Conservation (phyloP, 257 asterid species). For the Jacaranda mimosifolia region DNA sequence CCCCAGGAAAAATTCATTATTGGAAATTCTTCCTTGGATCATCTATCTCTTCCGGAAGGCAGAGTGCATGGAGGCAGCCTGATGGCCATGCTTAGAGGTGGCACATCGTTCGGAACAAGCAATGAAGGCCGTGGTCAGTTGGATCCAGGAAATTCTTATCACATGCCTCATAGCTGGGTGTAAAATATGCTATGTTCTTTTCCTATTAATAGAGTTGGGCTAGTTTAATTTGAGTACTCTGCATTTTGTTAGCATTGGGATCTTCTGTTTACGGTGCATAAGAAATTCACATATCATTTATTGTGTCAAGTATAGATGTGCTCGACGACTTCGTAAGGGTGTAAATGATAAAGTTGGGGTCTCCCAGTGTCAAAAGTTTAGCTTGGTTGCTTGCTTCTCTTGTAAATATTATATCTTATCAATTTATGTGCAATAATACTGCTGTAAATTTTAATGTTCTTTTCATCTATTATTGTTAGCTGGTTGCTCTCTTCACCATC, state of each 20-base stretch:
- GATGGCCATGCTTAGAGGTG: constrained; percentile 68
- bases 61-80: constrained; percentile 79
- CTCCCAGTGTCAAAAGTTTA: background rate
- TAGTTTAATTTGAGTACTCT: constrained; percentile 11
- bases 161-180: constrained; percentile 38
- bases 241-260: background rate
- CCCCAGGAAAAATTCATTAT: constrained; percentile 6
- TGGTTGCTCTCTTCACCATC: background rate
- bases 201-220: background rate
- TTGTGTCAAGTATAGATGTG: constrained; percentile 12
- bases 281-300: background rate
- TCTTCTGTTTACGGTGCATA: background rate
- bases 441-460: background rate
- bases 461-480: background rate
- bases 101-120: constrained; percentile 29
- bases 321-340: background rate
- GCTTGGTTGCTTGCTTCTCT: constrained; percentile 24
- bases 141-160: constrained; percentile 30
- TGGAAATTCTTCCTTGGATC: constrained; percentile 35
- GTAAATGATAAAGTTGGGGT: background rate
- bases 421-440: background rate
- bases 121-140: constrained; percentile 25
- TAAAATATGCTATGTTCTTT: constrained; percentile 9
- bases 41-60: constrained; percentile 69
- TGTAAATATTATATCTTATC: constrained; percentile 9